Evolutionary conservation across 2,329 filamentous ascomycete genomes (phyloP), one percentile per base, ranked within the genome.

Genomic region (Hirsutella minnesotensis): DNA sequence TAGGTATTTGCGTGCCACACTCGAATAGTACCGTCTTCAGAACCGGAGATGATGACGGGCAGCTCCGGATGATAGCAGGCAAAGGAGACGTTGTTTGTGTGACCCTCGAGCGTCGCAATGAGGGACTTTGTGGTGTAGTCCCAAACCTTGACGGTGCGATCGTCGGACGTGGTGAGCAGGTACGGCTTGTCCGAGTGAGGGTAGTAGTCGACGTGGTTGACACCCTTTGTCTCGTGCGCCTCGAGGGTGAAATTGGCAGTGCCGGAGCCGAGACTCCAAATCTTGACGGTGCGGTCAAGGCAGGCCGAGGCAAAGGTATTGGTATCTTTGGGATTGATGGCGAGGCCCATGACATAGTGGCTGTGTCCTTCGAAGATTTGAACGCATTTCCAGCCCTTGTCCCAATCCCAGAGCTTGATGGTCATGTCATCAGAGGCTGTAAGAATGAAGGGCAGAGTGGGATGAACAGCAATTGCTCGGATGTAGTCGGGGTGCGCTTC

Each of bases 1-100:
- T 96, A 96, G 42, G 92, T 98, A 59, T 95, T 95, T 50, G 90
- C 89, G 61, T 98, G 89, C 92, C 92, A 98, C 63, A 98, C 89
- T 65, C 95, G 94, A 60, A 98, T 81, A 1, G 89, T 95, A 50
- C 90, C 90, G 63, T 98, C 92, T 65, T 98, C 92, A 21, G 90
- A 96, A 54, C 92, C 92, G 20, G 92, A 96, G 44, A 98, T 90
- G 57, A 98, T 98, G 51, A 98, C 83, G 3, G 92, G 92, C 39
- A 98, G 71, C 65, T 96, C 90, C 2, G 92, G 92, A 64, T 98
- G 92, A 61, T 96, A 98, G 65, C 89, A 94, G 40, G 92, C 92
- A 58, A 96, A 98, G 3, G 89, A 95, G 39, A 98, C 92, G 57
- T 98, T 98, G 64, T 89, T 95, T 24, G 88, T 94, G 64, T 98